These are phyloP conservation scores for Lactarius psammicola DNA, from an alignment of 768 basidiomycete species.

Conservation along the genomic window DNA sequence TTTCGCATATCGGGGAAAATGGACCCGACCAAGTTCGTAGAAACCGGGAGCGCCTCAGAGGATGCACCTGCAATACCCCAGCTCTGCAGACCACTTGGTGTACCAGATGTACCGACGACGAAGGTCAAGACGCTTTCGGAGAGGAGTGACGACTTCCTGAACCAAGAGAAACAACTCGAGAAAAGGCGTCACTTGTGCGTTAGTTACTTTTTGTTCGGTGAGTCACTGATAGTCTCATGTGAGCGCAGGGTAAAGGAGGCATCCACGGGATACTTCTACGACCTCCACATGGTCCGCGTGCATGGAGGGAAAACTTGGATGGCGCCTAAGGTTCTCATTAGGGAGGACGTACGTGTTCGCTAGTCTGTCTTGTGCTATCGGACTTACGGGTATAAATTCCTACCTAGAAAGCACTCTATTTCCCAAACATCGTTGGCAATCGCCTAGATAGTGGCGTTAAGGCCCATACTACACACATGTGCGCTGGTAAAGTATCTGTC, in stretches of 20 bases:
- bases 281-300: conserved; percentile 72
- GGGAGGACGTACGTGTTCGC: conserved; percentile 70
- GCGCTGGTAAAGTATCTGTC: conserved; percentile 72
- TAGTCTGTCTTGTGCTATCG: neutral
- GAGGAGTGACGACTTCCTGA: conserved; percentile 65
- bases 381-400: neutral
- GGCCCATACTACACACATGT: conserved; percentile 76
- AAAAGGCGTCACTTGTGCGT: conserved; percentile 62
- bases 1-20: conserved; percentile 3
- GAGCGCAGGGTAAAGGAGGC: conserved; percentile 54
- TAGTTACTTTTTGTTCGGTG: conserved; percentile 43
- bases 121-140: conserved; percentile 42
- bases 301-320: conserved; percentile 96
- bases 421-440: conserved; percentile 82
- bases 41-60: conserved; percentile 5
- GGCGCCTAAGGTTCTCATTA: conserved; percentile 84
- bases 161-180: conserved; percentile 65
- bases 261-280: conserved; percentile 84
- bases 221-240: conserved; percentile 24
- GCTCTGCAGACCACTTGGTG: conserved; percentile 74
- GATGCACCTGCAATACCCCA: conserved; percentile 30
- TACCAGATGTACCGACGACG: conserved; percentile 58
- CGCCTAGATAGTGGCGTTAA: conserved; percentile 53
- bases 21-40: neutral
- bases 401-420: conserved; percentile 81